phyloP scores from a whole-genome alignment of 2,329 filamentous ascomycete genomes.

The Graphilbum ipis-grandicollis region DNA sequence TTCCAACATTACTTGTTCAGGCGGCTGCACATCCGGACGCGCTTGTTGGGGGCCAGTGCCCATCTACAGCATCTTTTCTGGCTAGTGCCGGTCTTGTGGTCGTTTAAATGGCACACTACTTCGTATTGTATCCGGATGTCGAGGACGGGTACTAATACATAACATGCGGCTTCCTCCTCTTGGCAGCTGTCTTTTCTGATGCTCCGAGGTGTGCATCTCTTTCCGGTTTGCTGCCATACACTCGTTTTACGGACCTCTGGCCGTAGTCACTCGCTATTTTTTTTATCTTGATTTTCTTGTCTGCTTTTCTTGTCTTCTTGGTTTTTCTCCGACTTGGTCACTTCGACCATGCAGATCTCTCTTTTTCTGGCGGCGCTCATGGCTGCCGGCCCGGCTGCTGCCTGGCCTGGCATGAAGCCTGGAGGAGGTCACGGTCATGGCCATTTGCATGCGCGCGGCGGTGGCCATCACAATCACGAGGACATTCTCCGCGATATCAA shows the following conservation, averaged over 20 bases:
- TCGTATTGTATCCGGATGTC: too few relatives aligned
- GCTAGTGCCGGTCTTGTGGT: too few relatives aligned
- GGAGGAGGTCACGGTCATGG: conserved; percentile 1
- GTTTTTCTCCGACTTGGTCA: not conserved
- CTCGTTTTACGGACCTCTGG: not conserved
- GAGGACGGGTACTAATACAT: too few relatives aligned
- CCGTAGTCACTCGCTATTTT: conserved; percentile 1
- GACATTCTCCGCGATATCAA: conserved; percentile 4
- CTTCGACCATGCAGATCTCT: conserved; percentile 3
- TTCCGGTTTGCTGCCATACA: not conserved
- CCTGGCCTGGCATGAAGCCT: conserved; percentile 7
- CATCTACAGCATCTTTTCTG: too few relatives aligned
- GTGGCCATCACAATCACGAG: conserved; percentile 2
- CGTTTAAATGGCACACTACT: too few relatives aligned
- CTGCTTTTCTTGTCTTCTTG: not conserved
- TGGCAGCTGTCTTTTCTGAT: too few relatives aligned
- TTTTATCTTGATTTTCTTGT: not conserved
- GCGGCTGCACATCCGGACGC: too few relatives aligned
- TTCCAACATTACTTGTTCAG: too few relatives aligned
- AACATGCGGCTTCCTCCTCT: too few relatives aligned
- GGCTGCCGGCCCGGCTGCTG: conserved; percentile 4
- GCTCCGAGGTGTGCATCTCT: not conserved
- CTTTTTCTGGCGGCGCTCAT: conserved; percentile 1
- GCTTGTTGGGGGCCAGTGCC: too few relatives aligned
- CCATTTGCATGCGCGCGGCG: not conserved